A percentile compares a stretch with the other conserved stretches of the same genome.
These are phyloP conservation scores for Candida mesenterica DNA, from an alignment of 1,139 yeast species.

Conservation along the genomic window DNA sequence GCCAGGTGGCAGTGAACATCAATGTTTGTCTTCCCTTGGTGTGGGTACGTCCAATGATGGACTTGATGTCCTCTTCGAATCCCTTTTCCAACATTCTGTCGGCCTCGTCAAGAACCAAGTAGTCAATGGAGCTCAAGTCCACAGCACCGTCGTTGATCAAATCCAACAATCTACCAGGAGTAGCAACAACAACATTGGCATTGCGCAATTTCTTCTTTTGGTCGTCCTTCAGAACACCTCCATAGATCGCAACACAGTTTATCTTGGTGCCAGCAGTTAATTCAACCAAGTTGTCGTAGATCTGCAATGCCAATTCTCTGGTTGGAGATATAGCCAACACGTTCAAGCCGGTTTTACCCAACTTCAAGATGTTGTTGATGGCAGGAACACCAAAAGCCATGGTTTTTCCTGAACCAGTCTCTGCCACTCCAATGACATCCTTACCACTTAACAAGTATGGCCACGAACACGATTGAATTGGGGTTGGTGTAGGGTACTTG, in stretches of 20 bases:
- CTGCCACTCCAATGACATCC: constrained; percentile 97
- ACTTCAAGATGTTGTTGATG: constrained; percentile 60
- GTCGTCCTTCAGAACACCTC: constrained; percentile 95
- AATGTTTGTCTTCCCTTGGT: constrained; percentile 66
- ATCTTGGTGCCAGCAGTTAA: constrained; percentile 63
- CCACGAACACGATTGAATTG: constrained; percentile 97
- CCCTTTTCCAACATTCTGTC: constrained; percentile 97
- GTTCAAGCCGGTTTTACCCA: constrained; percentile 52
- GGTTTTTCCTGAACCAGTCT: constrained; percentile 97
- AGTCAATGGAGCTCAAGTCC: constrained; percentile 64
- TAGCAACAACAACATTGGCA: constrained; percentile 84
- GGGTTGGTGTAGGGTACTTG: constrained; percentile 87
- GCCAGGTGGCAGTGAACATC: constrained; percentile 91
- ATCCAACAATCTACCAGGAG: constrained; percentile 95
- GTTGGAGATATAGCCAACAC: constrained; percentile 94
- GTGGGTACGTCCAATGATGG: constrained; percentile 61
- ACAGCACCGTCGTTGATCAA: constrained; percentile 86
- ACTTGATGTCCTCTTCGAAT: constrained; percentile 92
- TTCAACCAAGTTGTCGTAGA: constrained; percentile 74
- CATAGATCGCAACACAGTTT: constrained; percentile 84
- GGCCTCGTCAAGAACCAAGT: constrained; percentile 92
- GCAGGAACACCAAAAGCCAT: constrained; percentile 98
- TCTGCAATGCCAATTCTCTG: constrained; percentile 94
- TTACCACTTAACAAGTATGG: constrained; percentile 78
- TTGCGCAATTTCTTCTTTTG: constrained; percentile 68